Evolutionary conservation across 192 early-diverging fungal species (phyloP), one percentile per base, ranked within the genome.

Genomic region (Thoreauomyces humboldtii): DNA sequence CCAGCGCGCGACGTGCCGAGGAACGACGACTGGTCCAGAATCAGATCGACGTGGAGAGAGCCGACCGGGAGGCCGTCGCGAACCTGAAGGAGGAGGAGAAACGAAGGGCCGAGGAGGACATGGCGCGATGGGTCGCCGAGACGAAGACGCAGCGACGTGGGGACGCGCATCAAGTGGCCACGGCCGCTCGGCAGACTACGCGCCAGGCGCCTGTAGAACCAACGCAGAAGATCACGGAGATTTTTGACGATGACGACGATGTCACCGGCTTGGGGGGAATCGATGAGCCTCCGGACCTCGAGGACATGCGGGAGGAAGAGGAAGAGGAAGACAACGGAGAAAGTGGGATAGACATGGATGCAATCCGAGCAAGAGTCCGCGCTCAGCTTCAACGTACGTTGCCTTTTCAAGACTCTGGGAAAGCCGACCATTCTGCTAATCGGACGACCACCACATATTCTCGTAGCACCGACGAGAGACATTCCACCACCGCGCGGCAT

Each of bases 41-140:
- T 62, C 81, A 83, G 63, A 70, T 83, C 7, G 71, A 76, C 19
- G 78, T 80, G 12, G 81, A 83, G 47, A 69, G 73, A 22, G 57
- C 59, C 6, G 72, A 70, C 22, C 71, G 79, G 21, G 72, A 63
- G 28, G 37, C 45, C n/a, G 52, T 83, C 24, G 72, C 70, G 29
- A 37, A 31, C 0, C 28, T 69, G 17, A 78, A 77, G 47, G 36
- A 66, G 12, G 59, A 64, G 21, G 81, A 83, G 54, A 72, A 70
- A 42, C 52, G 61, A 17, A 34, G 29, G 11, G 77, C 81, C n/a
- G 65, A 71, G 56, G 73, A 28, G 24, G 31, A 52, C 5, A 14
- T 67, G 45, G 17, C 17, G 19, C n/a, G 37, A 19, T 69, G 72
- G 72, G 41, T 41, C 15, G 24, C 60, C 32, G 19, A 58, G 32